A percentile compares a stretch with the other conserved stretches of the same genome.
Conservation (phyloP, 2,329 filamentous ascomycete genomes). For the Exophiala sideris region DNA sequence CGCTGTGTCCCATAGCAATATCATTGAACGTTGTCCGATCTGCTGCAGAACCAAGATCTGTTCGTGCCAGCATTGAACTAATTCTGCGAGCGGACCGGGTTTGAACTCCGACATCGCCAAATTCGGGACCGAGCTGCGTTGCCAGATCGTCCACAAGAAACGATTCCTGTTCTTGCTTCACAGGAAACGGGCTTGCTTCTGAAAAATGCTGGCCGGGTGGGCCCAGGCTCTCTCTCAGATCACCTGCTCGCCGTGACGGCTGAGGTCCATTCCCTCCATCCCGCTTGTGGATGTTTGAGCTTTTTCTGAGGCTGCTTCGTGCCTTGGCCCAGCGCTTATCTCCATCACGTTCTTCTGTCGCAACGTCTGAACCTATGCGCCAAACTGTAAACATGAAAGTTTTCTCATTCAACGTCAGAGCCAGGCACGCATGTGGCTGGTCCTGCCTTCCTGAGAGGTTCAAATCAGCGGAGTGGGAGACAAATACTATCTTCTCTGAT, state of each 20-base stretch:
- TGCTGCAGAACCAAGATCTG: constrained; percentile 80
- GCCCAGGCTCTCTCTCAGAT: constrained; percentile 74
- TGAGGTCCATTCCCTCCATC: constrained; percentile 74
- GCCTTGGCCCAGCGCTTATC: constrained; percentile 32
- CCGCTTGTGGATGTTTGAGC: constrained; percentile 58
- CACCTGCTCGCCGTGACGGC: constrained; percentile 57
- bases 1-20: constrained; percentile 51
- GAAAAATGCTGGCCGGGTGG: constrained; percentile 38
- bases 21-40: constrained; percentile 79
- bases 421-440: constrained; percentile 13
- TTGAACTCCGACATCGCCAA: constrained; percentile 52
- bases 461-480: constrained; percentile 18
- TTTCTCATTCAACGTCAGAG: constrained; percentile 24
- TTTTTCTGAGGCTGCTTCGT: constrained; percentile 50
- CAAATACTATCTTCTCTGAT: constrained; percentile 23
- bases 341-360: constrained; percentile 37
- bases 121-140: constrained; percentile 68
- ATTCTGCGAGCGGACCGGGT: constrained; percentile 70
- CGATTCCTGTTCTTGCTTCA: constrained; percentile 49
- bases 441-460: background rate
- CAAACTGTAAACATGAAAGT: constrained; percentile 25
- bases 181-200: constrained; percentile 19
- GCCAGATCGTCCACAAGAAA: constrained; percentile 60
- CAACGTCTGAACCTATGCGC: constrained; percentile 43
- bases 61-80: constrained; percentile 84